These are phyloP conservation scores for Hortaea werneckii DNA, from an alignment of 2,329 filamentous ascomycete species.

Conservation along the genomic window DNA sequence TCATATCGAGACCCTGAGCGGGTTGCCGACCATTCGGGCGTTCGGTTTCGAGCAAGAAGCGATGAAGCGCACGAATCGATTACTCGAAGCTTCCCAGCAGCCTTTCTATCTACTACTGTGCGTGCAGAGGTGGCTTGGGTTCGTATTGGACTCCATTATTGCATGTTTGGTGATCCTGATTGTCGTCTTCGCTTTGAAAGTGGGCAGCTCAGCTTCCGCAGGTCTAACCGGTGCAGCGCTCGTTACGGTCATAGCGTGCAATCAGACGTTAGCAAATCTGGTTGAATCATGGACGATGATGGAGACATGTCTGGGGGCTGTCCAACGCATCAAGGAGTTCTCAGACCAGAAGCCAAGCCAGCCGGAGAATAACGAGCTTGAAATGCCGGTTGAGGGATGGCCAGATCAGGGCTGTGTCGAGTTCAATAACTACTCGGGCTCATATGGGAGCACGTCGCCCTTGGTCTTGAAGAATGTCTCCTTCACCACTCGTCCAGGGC, in stretches of 20 bases:
- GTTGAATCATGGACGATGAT: not conserved
- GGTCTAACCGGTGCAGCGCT: not conserved
- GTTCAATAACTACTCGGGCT: not conserved
- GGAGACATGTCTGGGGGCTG: not conserved
- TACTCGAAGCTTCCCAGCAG: slow-evolving; percentile 32
- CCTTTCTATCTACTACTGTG: slow-evolving; percentile 37
- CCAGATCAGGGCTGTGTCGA: not conserved
- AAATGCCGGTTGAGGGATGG: not conserved
- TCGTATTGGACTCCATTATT: slow-evolving; percentile 29
- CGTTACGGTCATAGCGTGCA: not conserved
- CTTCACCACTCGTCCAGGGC: not conserved
- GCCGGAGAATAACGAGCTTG: not conserved
- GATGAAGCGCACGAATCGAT: slow-evolving; percentile 5
- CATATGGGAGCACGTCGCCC: not conserved
- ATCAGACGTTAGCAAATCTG: not conserved
- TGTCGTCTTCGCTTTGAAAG: not conserved
- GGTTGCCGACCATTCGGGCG: slow-evolving; percentile 41
- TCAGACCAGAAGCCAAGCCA: not conserved
- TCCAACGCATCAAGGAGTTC: not conserved
- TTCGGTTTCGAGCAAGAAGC: slow-evolving; percentile 36
- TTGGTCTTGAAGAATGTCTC: not conserved
- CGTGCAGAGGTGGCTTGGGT: slow-evolving; percentile 35
- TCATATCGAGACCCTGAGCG: slow-evolving; percentile 41
- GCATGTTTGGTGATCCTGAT: not conserved
- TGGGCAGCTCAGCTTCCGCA: not conserved